Base-by-base conservation (phyloP, 192 early-diverging fungal genomes). In the Gryganskiella cystojenkinii region DNA sequence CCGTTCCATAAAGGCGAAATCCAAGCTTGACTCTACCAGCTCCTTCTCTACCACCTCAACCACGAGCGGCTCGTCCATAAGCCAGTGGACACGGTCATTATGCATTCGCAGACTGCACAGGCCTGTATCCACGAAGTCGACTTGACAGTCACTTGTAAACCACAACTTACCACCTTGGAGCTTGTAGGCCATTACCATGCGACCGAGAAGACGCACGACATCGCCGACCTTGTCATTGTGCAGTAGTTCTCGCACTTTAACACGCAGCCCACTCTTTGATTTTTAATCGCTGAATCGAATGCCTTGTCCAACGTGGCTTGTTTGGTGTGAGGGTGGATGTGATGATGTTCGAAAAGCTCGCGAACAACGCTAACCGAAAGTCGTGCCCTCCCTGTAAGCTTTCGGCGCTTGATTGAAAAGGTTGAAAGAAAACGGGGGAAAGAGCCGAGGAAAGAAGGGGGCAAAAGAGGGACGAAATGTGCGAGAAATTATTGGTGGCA, bases 141-240 rank as follows among this genome's bases (percentile, higher is more conserved):
- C 42, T 45, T 55, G 22, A 43, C 20, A 10, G 30, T 45, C 27
- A 11, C 47, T 56, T 31, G 65, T 2, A 47, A 67, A 56, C 46
- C 43, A 45, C 1, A 57, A 31, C 47, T 73, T 63, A 24, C 71
- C 68, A 20, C 35, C 54, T 30, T 72, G 55, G 31, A 80, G 52
- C 4, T 72, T 53, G 54, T 59, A 64, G 40, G 76, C 67, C 55
- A 79, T 25, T 35, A 79, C 62, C 76, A 70, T 65, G 24, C 67
- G 46, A 34, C 61, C 30, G 61, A 79, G 68, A 34, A 79, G 57
- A 55, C 22, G 76, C 0, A 11, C 55, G 10, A 37, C 35, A 0
- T 43, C 64, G 9, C 51, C 50, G 3, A 63, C 47, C 9, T 24
- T 34, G 40, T 74, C 56, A 9, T 15, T 17, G 0, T 65, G 30